Percentiles rank a stretch among this genome's conserved stretches.
phyloP scores from a whole-genome alignment of 768 basidiomycete species.

The Phanerodontia chrysosporium region DNA sequence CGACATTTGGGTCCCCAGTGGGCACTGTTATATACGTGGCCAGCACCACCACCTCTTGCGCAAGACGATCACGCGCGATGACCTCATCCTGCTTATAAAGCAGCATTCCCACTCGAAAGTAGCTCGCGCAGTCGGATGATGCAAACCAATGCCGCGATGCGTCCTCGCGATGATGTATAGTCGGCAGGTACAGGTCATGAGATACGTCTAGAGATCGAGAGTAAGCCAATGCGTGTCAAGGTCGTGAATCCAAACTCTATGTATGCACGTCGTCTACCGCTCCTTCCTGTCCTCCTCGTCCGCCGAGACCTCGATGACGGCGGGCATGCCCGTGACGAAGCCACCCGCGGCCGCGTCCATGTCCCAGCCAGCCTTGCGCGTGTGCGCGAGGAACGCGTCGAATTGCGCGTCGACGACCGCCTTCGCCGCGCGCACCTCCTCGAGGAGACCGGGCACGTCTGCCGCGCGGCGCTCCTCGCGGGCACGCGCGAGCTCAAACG shows the following conservation, averaged over 20 bases:
- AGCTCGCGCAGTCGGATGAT: too few species aligned
- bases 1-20: neutral
- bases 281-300: neutral
- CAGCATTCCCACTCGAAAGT: neutral
- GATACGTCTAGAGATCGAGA: neutral
- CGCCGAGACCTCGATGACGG: constrained; percentile 9
- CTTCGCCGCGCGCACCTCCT: constrained; percentile 10
- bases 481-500: constrained; percentile 17
- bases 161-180: too few species aligned
- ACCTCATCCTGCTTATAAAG: constrained; percentile 4
- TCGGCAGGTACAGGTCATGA: too few species aligned
- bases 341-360: constrained; percentile 20
- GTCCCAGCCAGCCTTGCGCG: constrained; percentile 19
- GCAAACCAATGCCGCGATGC: too few species aligned
- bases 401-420: constrained; percentile 13
- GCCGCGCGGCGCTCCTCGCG: neutral
- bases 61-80: constrained; percentile 8
- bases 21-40: neutral
- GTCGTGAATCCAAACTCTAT: neutral
- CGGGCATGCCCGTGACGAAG: constrained; percentile 19
- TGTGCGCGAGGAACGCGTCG: constrained; percentile 15
- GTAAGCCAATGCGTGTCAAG: neutral
- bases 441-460: constrained; percentile 9
- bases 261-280: neutral
- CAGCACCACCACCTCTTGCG: neutral